Evolutionary conservation across 2,329 filamentous ascomycete species (phyloP).

Genomic region (Fusarium brevicatenulatum): DNA sequence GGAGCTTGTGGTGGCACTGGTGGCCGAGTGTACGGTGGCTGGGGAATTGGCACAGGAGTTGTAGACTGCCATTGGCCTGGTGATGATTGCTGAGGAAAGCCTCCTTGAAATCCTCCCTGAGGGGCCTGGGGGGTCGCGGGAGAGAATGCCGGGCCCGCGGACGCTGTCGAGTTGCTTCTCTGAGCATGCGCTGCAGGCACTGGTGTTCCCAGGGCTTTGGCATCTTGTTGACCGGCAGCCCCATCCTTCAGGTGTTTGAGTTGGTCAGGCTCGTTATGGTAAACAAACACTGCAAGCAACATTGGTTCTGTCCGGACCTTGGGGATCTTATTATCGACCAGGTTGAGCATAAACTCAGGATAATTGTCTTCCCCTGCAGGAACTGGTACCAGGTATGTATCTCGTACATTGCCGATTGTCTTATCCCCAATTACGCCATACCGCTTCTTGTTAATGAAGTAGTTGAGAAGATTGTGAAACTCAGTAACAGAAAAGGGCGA

Average conservation of each 20-base stretch:
- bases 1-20: background rate
- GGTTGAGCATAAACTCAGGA: slow-evolving; percentile 87
- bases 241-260: slow-evolving; percentile 45
- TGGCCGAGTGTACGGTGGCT: slow-evolving; percentile 44
- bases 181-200: slow-evolving; percentile 50
- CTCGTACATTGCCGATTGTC: slow-evolving; percentile 78
- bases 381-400: slow-evolving; percentile 91
- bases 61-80: slow-evolving; percentile 48
- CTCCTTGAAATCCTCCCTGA: slow-evolving; percentile 45
- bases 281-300: slow-evolving; percentile 86
- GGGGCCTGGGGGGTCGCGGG: slow-evolving; percentile 58
- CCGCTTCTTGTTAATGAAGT: slow-evolving; percentile 82
- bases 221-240: slow-evolving; percentile 15
- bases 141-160: slow-evolving; percentile 62
- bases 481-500: slow-evolving; percentile 68
- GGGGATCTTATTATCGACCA: slow-evolving; percentile 86
- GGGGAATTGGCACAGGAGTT: slow-evolving; percentile 52
- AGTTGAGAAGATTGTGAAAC: slow-evolving; percentile 84
- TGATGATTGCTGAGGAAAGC: slow-evolving; percentile 49
- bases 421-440: slow-evolving; percentile 90
- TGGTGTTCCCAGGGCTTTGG: slow-evolving; percentile 45
- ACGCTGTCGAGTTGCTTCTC: slow-evolving; percentile 58
- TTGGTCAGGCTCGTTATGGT: slow-evolving; percentile 68
- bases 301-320: slow-evolving; percentile 77
- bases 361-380: slow-evolving; percentile 75